Conservation (phyloP, 768 basidiomycete species). For the Lanmaoa rubissima region DNA sequence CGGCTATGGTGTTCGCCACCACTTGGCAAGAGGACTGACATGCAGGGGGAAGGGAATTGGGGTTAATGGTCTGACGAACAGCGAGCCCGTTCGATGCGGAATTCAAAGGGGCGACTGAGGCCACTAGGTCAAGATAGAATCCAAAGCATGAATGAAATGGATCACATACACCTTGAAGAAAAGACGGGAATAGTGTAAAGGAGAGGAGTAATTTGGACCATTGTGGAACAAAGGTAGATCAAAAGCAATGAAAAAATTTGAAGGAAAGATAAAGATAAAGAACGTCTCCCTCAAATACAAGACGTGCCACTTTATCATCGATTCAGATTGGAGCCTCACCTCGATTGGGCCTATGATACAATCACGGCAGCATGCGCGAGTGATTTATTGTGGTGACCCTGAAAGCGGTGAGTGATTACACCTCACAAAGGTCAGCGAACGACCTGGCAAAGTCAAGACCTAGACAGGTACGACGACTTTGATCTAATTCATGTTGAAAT, state of each 20-base stretch:
- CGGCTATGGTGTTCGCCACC: constrained; percentile 18
- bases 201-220: constrained; percentile 25
- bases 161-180: constrained; percentile 14
- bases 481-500: not conserved
- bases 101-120: not conserved
- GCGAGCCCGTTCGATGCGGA: constrained; percentile 10
- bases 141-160: not conserved
- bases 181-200: constrained; percentile 9
- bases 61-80: constrained; percentile 17
- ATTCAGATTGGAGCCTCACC: not conserved
- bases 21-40: constrained; percentile 25
- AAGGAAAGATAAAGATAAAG: not conserved
- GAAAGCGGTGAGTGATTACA: not conserved
- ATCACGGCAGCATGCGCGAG: no score
- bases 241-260: not conserved
- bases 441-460: not conserved
- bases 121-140: not conserved
- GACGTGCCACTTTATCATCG: not conserved
- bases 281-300: constrained; percentile 1
- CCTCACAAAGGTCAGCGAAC: not conserved
- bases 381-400: no score
- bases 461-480: not conserved
- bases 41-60: constrained; percentile 10
- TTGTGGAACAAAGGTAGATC: not conserved
- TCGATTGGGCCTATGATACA: no score